Evolutionary conservation across 352 stramenopile species (phyloP).

Genomic region (Phytophthora brassicae): DNA sequence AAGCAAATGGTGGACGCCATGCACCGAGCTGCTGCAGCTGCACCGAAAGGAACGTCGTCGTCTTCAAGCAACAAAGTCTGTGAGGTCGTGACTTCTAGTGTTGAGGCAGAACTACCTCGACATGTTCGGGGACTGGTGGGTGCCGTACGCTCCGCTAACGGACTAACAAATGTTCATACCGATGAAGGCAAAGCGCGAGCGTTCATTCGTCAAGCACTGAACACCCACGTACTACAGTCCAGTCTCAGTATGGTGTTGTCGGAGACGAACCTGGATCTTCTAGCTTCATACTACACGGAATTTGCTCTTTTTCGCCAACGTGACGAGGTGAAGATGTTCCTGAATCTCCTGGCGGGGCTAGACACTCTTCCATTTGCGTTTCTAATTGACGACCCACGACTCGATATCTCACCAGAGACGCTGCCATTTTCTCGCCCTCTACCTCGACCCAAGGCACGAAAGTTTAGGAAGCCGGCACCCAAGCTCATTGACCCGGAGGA

Average conservation of each 20-base stretch:
- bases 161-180: conserved; percentile 63
- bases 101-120: conserved; percentile 70
- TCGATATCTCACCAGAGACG: conserved; percentile 63
- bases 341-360: conserved; percentile 61
- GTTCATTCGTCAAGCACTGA: conserved; percentile 80
- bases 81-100: conserved; percentile 70
- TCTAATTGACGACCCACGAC: conserved; percentile 69
- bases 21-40: conserved; percentile 36
- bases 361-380: conserved; percentile 81
- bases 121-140: conserved; percentile 69
- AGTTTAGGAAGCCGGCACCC: conserved; percentile 53
- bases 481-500: conserved; percentile 84
- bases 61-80: conserved; percentile 44
- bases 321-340: conserved; percentile 78
- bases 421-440: conserved; percentile 75
- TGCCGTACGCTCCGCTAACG: conserved; percentile 54
- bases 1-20: conserved; percentile 69
- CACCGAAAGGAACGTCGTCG: conserved; percentile 6
- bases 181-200: conserved; percentile 80
- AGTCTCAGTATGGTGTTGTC: conserved; percentile 71
- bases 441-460: conserved; percentile 48
- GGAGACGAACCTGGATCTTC: conserved; percentile 74
- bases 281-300: conserved; percentile 82
- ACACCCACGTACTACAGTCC: conserved; percentile 75
- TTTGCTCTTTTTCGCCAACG: conserved; percentile 76